A percentile compares a stretch with the other conserved stretches of the same genome.
phyloP scores from a whole-genome alignment of 768 basidiomycete genomes.

The Phlebiopsis gigantea region DNA sequence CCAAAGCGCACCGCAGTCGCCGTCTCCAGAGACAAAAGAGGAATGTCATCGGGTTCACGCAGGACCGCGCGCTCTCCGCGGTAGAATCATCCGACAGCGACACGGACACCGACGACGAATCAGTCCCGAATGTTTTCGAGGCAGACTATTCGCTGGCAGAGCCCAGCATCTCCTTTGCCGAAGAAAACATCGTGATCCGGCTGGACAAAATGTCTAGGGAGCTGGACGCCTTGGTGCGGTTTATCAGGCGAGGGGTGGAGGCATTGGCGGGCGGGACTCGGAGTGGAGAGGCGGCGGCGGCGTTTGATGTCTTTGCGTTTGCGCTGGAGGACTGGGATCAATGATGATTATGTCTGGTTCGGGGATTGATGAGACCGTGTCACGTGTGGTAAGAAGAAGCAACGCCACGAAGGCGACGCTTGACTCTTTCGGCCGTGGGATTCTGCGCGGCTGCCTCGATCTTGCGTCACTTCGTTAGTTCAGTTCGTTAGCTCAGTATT shows the following conservation, averaged over 20 bases:
- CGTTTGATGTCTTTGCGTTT: constrained; percentile 72
- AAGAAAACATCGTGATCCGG: constrained; percentile 42
- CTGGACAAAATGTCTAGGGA: constrained; percentile 65
- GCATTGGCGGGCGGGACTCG: constrained; percentile 56
- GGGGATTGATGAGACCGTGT: too few species aligned
- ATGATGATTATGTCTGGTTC: constrained; percentile 17
- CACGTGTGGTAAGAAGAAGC: too few species aligned
- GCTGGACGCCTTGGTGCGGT: constrained; percentile 66
- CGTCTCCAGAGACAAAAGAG: constrained; percentile 48
- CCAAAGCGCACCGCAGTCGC: constrained; percentile 58
- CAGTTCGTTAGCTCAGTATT: background rate
- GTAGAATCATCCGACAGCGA: constrained; percentile 33
- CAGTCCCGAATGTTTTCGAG: constrained; percentile 8
- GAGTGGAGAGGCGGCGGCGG: constrained; percentile 52
- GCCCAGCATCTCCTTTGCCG: constrained; percentile 36
- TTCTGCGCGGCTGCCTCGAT: background rate
- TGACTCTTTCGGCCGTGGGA: background rate
- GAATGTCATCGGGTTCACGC: constrained; percentile 60
- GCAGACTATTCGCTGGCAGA: constrained; percentile 15
- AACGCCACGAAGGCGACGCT: background rate
- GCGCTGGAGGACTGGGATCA: constrained; percentile 75
- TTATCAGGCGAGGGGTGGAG: constrained; percentile 65
- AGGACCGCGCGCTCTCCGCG: constrained; percentile 23
- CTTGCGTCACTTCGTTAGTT: background rate
- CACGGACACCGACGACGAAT: constrained; percentile 37